phyloP scores from a whole-genome alignment of 371 early-diverging fungal genomes.

The Cokeromyces recurvatus region DNA sequence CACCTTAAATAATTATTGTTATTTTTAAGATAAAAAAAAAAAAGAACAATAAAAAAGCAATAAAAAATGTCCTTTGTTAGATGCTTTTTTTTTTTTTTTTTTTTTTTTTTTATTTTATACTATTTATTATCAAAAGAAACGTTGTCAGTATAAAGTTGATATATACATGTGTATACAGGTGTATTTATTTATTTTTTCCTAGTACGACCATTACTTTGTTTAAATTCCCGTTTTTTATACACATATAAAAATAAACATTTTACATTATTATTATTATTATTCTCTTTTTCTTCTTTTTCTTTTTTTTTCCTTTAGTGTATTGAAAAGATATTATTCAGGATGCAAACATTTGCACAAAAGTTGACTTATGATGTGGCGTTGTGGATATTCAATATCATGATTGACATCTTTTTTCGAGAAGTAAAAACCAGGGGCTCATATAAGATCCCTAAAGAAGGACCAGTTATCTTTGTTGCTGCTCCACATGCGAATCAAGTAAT shows the following conservation, averaged over 20 bases:
- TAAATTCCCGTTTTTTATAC: no score
- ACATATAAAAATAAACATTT: no score
- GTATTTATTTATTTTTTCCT: no score
- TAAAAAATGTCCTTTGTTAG: no score
- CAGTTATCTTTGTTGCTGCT: slow-evolving; percentile 89
- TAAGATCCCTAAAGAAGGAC: slow-evolving; percentile 78
- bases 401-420: slow-evolving; percentile 84
- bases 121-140: no score
- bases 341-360: slow-evolving; percentile 2
- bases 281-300: slow-evolving; percentile 3
- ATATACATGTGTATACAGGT: no score
- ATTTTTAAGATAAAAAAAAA: no score
- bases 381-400: slow-evolving; percentile 51
- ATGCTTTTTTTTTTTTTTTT: no score
- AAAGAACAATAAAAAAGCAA: no score
- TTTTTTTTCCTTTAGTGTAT: background rate
- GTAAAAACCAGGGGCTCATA: slow-evolving; percentile 80
- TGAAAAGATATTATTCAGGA: background rate
- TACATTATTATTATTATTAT: background rate
- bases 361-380: slow-evolving; percentile 44
- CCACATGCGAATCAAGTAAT: slow-evolving; percentile 91
- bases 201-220: no score
- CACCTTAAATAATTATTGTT: background rate
- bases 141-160: no score
- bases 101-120: no score